Percentiles rank a stretch among this genome's conserved stretches.
These are phyloP conservation scores for Pueraria montana DNA, from an alignment of 306 rosid genomes.

Conservation along the genomic window DNA sequence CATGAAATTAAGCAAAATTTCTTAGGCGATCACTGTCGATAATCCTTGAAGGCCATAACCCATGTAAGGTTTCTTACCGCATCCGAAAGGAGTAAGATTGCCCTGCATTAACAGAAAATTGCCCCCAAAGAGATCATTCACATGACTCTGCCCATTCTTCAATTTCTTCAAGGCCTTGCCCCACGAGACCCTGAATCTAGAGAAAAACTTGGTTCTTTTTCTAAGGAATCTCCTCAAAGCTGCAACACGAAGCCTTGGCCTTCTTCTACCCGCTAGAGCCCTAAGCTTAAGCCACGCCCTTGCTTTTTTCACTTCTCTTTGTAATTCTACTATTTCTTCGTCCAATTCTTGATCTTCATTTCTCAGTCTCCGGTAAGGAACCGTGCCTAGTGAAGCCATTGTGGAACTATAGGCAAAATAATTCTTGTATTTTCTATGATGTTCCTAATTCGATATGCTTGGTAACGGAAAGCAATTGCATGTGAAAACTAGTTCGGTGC, in stretches of 20 bases:
- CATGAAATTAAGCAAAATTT: not conserved
- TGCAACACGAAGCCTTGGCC: constrained; percentile 53
- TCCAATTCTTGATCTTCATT: constrained; percentile 43
- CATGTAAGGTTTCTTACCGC: constrained; percentile 6
- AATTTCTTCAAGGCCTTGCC: constrained; percentile 49
- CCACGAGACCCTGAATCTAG: constrained; percentile 50
- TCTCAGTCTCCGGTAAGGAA: constrained; percentile 52
- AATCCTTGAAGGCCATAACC: constrained; percentile 31
- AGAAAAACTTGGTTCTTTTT: constrained; percentile 44
- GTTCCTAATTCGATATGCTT: not conserved
- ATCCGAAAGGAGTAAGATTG: constrained; percentile 52
- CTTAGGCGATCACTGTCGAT: constrained; percentile 7
- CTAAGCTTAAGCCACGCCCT: constrained; percentile 54
- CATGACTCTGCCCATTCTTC: constrained; percentile 62
- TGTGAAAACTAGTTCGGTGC: constrained; percentile 31
- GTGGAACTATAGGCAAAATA: too few relatives aligned
- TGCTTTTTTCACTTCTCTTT: constrained; percentile 50
- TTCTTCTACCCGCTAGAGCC: constrained; percentile 53
- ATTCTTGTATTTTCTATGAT: not conserved
- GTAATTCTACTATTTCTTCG: constrained; percentile 12
- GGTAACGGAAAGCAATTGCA: constrained; percentile 8
- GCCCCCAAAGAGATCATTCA: constrained; percentile 61
- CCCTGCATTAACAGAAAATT: constrained; percentile 58
- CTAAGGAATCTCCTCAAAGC: constrained; percentile 47
- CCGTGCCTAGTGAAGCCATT: constrained; percentile 41